Evolutionary conservation across 306 rosid species (phyloP).

Genomic region (Ammopiptanthus mongolicus): DNA sequence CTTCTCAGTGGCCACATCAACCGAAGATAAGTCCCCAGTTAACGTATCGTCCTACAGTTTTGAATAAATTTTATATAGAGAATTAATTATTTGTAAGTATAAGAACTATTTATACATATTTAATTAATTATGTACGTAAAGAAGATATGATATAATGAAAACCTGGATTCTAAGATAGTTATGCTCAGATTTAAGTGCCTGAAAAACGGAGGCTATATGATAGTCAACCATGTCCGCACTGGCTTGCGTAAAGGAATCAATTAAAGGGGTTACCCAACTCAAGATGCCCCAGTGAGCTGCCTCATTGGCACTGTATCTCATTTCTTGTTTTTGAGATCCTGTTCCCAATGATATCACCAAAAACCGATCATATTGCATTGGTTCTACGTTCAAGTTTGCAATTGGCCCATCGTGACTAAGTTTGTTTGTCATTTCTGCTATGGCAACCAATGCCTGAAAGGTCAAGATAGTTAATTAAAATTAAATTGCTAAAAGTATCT

Average conservation of each 20-base stretch:
- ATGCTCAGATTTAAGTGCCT: constrained; percentile 38
- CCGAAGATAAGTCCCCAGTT: constrained; percentile 31
- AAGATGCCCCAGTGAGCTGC: constrained; percentile 62
- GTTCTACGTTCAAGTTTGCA: constrained; percentile 21
- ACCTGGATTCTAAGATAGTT: constrained; percentile 62
- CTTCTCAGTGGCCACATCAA: constrained; percentile 50
- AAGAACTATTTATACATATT: neutral
- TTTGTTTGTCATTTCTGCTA: constrained; percentile 46
- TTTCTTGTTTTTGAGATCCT: constrained; percentile 43
- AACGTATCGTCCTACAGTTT: constrained; percentile 48
- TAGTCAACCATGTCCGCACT: constrained; percentile 53
- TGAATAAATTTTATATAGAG: too few relatives aligned
- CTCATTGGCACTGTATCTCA: constrained; percentile 27
- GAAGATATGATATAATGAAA: neutral
- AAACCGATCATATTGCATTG: constrained; percentile 33
- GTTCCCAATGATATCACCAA: constrained; percentile 58
- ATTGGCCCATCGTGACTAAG: neutral
- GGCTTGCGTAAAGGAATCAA: constrained; percentile 38
- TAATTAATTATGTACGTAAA: neutral
- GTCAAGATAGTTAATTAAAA: too few relatives aligned
- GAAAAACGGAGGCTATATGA: constrained; percentile 37
- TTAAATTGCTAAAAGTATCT: too few relatives aligned
- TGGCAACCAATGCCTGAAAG: constrained; percentile 36
- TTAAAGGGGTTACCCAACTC: constrained; percentile 49
- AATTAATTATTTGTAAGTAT: neutral